These are phyloP conservation scores for Colletotrichum eremochloae DNA, from an alignment of 2,329 filamentous ascomycete species.

Conservation along the genomic window DNA sequence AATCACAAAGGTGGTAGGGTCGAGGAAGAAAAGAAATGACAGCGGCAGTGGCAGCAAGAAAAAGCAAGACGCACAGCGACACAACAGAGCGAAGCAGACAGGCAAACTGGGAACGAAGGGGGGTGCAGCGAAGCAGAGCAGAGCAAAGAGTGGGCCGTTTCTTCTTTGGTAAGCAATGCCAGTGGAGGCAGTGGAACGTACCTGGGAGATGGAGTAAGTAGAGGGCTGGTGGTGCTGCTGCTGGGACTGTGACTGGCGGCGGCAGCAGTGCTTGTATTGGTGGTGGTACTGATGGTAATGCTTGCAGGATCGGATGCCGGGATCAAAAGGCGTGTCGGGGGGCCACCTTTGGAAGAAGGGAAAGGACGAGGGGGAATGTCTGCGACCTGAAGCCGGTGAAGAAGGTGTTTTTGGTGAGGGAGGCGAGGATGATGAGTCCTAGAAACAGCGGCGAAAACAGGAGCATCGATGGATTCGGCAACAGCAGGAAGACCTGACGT, in stretches of 20 bases:
- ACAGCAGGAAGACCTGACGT: conserved; percentile 11
- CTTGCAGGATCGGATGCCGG: conserved; percentile 44
- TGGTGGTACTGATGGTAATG: conserved; percentile 45
- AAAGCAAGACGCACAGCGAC: conserved; percentile 9
- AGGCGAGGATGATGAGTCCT: conserved; percentile 34
- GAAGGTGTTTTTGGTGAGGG: conserved; percentile 42
- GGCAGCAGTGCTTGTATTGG: conserved; percentile 22
- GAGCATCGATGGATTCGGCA: conserved; percentile 36
- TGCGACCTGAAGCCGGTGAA: conserved; percentile 38
- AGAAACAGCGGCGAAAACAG: conserved; percentile 10
- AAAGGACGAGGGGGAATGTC: conserved; percentile 35
- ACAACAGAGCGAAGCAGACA: conserved; percentile 15
- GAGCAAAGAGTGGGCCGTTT: conserved; percentile 38
- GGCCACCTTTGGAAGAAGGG: conserved; percentile 57
- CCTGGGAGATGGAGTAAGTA: conserved; percentile 42
- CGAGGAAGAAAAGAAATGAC: conserved; percentile 26
- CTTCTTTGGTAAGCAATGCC: conserved; percentile 40
- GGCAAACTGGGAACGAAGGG: conserved; percentile 26
- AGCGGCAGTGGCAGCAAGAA: conserved; percentile 3
- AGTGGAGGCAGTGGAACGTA: conserved; percentile 38
- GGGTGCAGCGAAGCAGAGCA: conserved; percentile 24
- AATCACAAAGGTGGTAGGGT: conserved; percentile 32
- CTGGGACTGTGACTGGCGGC: conserved; percentile 23
- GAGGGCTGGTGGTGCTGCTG: conserved; percentile 37
- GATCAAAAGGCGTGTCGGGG: conserved; percentile 58